Percentiles rank a stretch among this genome's conserved stretches.
phyloP scores from a whole-genome alignment of 2,329 filamentous ascomycete genomes.

The Spiromastix sp. region DNA sequence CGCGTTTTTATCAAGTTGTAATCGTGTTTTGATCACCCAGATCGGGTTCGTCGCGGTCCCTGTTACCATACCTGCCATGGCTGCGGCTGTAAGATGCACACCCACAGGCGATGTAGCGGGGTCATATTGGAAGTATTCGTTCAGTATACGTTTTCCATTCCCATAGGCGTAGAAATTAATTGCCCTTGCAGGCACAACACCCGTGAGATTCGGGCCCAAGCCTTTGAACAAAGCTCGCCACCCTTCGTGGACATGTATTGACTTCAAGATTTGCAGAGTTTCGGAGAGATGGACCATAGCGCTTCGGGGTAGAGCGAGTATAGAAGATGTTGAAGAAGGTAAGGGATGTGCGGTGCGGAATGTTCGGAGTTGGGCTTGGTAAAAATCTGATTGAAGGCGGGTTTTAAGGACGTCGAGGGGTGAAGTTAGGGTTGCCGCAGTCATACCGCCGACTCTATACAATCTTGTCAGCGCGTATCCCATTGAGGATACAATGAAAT shows the following conservation, averaged over 20 bases:
- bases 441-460: constrained; percentile 73
- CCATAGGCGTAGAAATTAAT: constrained; percentile 95
- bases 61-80: constrained; percentile 69
- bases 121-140: constrained; percentile 48
- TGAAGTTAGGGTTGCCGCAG: constrained; percentile 77
- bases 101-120: constrained; percentile 43
- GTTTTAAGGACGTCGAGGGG: constrained; percentile 91
- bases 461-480: too few relatives aligned
- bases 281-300: constrained; percentile 68
- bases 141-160: constrained; percentile 77
- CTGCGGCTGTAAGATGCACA: constrained; percentile 71
- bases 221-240: constrained; percentile 87
- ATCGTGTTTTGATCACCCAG: constrained; percentile 85
- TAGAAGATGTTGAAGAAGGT: constrained; percentile 36
- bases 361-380: constrained; percentile 69
- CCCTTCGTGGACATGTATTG: constrained; percentile 72
- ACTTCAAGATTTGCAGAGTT: constrained; percentile 73
- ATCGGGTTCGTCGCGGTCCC: constrained; percentile 90
- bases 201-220: constrained; percentile 77
- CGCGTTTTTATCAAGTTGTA: constrained; percentile 83
- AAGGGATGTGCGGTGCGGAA: constrained; percentile 51
- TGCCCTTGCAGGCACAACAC: constrained; percentile 76
- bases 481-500: too few relatives aligned
- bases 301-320: constrained; percentile 55
- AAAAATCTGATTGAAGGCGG: constrained; percentile 84